These are phyloP conservation scores for Phycomyces nitens DNA, from an alignment of 192 early-diverging fungal genomes.

Conservation along the genomic window DNA sequence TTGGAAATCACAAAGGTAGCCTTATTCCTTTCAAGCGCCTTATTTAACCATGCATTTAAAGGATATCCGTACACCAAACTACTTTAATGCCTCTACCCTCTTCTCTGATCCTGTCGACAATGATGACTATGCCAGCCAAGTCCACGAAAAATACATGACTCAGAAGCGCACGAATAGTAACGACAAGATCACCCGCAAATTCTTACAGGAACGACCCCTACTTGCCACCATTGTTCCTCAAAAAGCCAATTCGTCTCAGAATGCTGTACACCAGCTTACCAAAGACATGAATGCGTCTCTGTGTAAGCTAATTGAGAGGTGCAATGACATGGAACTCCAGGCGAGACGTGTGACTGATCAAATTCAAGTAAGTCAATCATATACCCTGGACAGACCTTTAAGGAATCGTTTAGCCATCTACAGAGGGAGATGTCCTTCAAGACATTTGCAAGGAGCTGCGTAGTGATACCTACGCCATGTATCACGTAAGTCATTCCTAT, in stretches of 20 bases:
- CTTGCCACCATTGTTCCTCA: no score
- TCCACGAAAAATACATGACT: background rate
- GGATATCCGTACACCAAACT: background rate
- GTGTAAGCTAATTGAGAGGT: no score
- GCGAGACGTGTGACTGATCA: no score
- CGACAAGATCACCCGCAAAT: background rate
- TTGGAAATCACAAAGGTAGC: conserved; percentile 7
- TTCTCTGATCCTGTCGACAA: background rate
- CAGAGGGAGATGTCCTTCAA: background rate
- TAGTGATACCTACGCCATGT: background rate
- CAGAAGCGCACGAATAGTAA: background rate
- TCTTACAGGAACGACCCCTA: no score
- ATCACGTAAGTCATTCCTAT: background rate
- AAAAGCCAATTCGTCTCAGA: background rate
- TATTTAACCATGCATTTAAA: no score
- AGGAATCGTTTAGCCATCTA: no score
- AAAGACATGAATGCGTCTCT: background rate
- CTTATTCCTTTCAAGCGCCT: background rate
- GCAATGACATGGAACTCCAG: no score
- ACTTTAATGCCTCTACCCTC: background rate
- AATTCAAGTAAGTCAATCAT: no score
- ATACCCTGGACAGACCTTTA: no score
- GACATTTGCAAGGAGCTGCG: background rate
- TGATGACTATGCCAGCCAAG: background rate
- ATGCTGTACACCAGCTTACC: background rate